Conservation (phyloP, 2,329 filamentous ascomycete genomes). For the Clonostachys sp. region DNA sequence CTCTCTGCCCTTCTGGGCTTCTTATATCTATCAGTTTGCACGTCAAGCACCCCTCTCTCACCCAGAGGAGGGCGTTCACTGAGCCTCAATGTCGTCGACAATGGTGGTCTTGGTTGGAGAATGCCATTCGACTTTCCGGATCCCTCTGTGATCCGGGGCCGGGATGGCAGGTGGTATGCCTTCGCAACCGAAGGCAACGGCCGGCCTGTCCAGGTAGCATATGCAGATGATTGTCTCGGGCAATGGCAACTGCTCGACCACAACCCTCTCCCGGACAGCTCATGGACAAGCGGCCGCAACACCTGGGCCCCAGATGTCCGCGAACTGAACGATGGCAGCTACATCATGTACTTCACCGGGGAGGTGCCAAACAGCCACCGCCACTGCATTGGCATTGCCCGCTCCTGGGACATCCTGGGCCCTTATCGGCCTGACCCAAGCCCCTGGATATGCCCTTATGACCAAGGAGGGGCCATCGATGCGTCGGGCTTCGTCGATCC, state of each 20-base stretch:
- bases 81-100: neutral
- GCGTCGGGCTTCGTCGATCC: conserved; percentile 53
- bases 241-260: conserved; percentile 40
- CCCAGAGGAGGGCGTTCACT: neutral
- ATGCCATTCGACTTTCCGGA: conserved; percentile 43
- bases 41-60: no score
- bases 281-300: conserved; percentile 48
- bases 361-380: conserved; percentile 28
- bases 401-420: conserved; percentile 38
- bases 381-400: conserved; percentile 57
- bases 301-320: conserved; percentile 61
- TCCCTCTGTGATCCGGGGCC: conserved; percentile 42
- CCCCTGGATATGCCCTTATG: conserved; percentile 47
- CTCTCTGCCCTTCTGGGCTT: no score
- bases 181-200: conserved; percentile 50
- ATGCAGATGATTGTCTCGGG: conserved; percentile 36
- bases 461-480: conserved; percentile 58
- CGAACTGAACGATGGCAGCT: conserved; percentile 40
- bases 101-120: neutral
- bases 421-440: conserved; percentile 43
- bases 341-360: conserved; percentile 57
- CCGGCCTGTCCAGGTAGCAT: conserved; percentile 49
- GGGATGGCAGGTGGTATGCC: conserved; percentile 48
- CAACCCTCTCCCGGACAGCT: conserved; percentile 49
- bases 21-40: no score